Evolutionary conservation across 768 basidiomycete species (phyloP).

Genomic region (Leccinum aurantiacum): DNA sequence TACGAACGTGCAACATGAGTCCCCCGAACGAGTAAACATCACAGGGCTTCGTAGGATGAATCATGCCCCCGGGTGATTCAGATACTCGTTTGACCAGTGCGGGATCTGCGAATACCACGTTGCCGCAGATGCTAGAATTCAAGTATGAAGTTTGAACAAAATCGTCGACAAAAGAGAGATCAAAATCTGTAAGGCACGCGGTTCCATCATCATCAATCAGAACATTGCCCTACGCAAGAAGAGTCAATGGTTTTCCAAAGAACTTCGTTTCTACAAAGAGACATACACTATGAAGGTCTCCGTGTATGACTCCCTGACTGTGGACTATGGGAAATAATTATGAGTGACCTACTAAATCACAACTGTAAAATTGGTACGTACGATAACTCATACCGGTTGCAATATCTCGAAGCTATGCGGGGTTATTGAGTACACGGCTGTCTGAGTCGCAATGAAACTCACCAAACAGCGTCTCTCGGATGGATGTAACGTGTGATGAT

Average conservation of each 20-base stretch:
- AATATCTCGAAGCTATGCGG: conserved; percentile 20
- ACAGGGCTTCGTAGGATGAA: conserved; percentile 18
- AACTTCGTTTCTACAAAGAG: neutral
- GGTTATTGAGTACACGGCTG: neutral
- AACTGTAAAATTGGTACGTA: conserved; percentile 7
- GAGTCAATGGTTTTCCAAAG: neutral
- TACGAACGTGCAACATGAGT: conserved; percentile 33
- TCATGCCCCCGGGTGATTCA: neutral
- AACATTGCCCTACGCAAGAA: conserved; percentile 36
- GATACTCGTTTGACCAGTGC: conserved; percentile 18
- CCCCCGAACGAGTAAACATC: conserved; percentile 37
- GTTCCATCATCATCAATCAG: conserved; percentile 39
- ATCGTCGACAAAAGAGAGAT: conserved; percentile 33
- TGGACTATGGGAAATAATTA: conserved; percentile 21
- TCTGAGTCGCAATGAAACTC: neutral
- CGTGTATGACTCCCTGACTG: conserved; percentile 29
- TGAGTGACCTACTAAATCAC: neutral
- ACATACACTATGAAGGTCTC: conserved; percentile 38
- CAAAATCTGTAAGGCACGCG: conserved; percentile 51
- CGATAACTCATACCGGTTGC: conserved; percentile 24
- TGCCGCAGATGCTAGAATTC: conserved; percentile 38
- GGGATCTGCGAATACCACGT: conserved; percentile 48
- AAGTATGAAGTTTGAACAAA: conserved; percentile 30
- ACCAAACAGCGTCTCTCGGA: conserved; percentile 13
- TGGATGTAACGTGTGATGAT: neutral